Evolutionary conservation across 306 rosid species (phyloP).

Genomic region (Gastrolobium bilobum): DNA sequence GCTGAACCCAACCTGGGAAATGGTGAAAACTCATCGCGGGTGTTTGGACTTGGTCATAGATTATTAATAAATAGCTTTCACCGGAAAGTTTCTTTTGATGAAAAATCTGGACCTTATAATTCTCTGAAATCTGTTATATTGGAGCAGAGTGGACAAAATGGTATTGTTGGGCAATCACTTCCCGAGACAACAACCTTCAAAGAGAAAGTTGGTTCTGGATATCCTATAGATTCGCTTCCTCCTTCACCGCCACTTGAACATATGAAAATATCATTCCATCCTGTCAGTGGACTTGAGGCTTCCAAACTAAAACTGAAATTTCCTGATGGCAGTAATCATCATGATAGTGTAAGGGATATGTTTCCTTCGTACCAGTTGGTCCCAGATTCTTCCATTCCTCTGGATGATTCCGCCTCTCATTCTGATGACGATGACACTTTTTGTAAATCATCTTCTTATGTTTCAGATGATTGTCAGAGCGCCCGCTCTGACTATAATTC

Average conservation of each 20-base stretch:
- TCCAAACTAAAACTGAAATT: constrained; percentile 78
- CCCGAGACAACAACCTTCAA: constrained; percentile 54
- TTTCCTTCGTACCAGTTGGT: constrained; percentile 93
- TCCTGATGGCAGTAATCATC: constrained; percentile 76
- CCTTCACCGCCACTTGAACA: constrained; percentile 96
- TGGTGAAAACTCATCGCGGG: constrained; percentile 65
- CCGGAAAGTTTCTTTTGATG: constrained; percentile 68
- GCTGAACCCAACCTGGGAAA: constrained; percentile 52
- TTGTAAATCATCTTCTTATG: constrained; percentile 87
- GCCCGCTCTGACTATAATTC: constrained; percentile 75
- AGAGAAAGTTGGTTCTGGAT: constrained; percentile 58
- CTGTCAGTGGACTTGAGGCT: constrained; percentile 68
- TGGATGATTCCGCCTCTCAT: constrained; percentile 70
- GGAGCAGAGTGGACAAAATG: constrained; percentile 61
- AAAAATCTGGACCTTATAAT: constrained; percentile 55
- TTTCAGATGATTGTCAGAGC: constrained; percentile 81
- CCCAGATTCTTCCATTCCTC: constrained; percentile 71
- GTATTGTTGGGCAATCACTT: constrained; percentile 46
- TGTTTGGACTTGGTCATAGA: constrained; percentile 81
- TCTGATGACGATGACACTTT: constrained; percentile 92
- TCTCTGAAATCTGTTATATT: constrained; percentile 57
- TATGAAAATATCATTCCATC: constrained; percentile 95
- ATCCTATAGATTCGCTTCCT: constrained; percentile 67
- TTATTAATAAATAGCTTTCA: constrained; percentile 74
- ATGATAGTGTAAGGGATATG: constrained; percentile 65